Base-by-base conservation (phyloP, 2,329 filamentous ascomycete genomes). In the Coleophoma cylindrospora region DNA sequence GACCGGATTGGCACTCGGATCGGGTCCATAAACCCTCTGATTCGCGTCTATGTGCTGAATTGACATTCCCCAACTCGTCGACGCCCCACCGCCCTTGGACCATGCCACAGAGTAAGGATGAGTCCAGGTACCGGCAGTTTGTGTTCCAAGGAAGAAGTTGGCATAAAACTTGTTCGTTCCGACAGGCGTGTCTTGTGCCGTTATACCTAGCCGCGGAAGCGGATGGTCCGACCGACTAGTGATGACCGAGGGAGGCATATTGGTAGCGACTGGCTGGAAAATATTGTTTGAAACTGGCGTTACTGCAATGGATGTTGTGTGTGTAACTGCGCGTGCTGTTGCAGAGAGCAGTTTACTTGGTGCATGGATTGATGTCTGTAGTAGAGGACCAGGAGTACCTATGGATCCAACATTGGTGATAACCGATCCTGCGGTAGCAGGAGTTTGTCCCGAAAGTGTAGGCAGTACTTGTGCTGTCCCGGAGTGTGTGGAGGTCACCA, bases 91-190 rank as follows among this genome's bases (percentile, higher is more conserved):
- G 1, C 86, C 87, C 55, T 79, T 82, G 3, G 77, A 76, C 85
- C 86, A 91, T 15, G 77, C 69, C 15, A 91, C 64, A 3, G 81
- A 79, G 63, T 91, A 91, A 1, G 87, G 91, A 62, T 91, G 85
- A 0, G 87, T 84, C 69, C 86, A 96, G 0, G 84, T 76, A 0
- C 85, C 78, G 7, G 78, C 77, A 4, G 74, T 79, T 66, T 95
- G 90, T 40, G 76, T 76, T 4, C 83, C 86, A 0, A 96, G 74
- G 65, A 90, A 90, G 55, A 94, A 82, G 61, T 94, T 94, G 58
- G 84, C 77, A 59, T 88, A 89, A 65, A 91, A 91, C 62, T 89
- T 91, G 73, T 91, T 92, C 21, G 88, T 92, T 45, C 81, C 74
- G 43, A 89, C 70, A 3, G 84, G 81, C 0, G 65, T 64, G 37